Percentiles rank a stretch among this genome's conserved stretches.
Conservation (phyloP, 2,329 filamentous ascomycete species). For the Coleophoma eucalyptorum region DNA sequence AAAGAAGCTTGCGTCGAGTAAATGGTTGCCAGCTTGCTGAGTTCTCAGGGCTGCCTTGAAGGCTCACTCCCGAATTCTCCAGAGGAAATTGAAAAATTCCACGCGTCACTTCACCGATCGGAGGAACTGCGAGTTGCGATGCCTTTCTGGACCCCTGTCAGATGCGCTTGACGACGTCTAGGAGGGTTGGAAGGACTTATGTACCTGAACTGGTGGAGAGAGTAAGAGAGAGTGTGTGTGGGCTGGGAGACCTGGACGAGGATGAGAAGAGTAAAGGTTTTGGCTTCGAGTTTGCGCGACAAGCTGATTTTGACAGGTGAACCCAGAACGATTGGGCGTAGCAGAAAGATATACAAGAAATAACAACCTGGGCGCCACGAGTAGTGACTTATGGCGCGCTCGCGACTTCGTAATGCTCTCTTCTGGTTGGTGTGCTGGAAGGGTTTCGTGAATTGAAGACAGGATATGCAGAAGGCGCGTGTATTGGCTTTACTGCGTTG, state of each 20-base stretch:
- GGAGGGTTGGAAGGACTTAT: background rate
- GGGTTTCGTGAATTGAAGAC: constrained; percentile 11
- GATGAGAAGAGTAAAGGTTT: background rate
- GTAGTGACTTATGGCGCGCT: constrained; percentile 76
- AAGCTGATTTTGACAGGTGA: background rate
- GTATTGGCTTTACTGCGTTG: constrained; percentile 19
- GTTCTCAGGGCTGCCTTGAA: constrained; percentile 8
- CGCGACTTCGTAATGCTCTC: constrained; percentile 71
- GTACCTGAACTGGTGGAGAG: constrained; percentile 3
- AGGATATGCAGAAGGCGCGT: constrained; percentile 12
- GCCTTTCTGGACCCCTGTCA: constrained; percentile 9
- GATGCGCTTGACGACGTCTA: background rate
- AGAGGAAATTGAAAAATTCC: background rate
- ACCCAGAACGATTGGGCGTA: constrained; percentile 1
- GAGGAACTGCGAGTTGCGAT: constrained; percentile 1
- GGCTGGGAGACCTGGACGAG: constrained; percentile 1
- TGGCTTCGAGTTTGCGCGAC: constrained; percentile 5
- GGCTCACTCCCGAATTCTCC: background rate
- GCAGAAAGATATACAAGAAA: constrained; percentile 1
- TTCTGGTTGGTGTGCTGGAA: constrained; percentile 3
- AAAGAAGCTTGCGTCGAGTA: constrained; percentile 60
- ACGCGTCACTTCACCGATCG: background rate
- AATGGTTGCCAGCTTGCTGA: constrained; percentile 59
- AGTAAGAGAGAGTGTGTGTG: too few species aligned
- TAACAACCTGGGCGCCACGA: constrained; percentile 34